These are phyloP conservation scores for Physcomitrellopsis africana DNA, from an alignment of 225 moss, liverwort and hornwort species.

Conservation along the genomic window DNA sequence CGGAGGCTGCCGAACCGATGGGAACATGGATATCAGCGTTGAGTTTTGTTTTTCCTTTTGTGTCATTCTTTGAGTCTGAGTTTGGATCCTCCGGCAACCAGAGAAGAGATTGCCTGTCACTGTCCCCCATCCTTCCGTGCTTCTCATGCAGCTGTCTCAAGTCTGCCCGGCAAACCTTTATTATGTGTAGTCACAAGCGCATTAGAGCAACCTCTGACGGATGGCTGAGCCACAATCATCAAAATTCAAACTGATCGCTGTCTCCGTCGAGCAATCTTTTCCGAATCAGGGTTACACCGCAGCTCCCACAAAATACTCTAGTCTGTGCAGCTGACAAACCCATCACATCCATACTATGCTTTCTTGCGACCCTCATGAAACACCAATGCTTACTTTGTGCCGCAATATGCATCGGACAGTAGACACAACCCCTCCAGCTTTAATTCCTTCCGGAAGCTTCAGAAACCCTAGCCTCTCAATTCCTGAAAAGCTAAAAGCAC, in stretches of 20 bases:
- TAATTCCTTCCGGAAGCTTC: not conserved
- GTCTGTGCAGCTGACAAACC: not conserved
- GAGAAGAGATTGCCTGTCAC: constrained; percentile 33
- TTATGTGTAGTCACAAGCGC: not conserved
- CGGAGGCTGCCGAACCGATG: constrained; percentile 31
- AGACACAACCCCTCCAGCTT: not conserved
- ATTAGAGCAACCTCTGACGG: not conserved
- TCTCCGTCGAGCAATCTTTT: not conserved
- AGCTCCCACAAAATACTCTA: not conserved
- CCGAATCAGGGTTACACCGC: not conserved
- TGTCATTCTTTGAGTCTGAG: not conserved
- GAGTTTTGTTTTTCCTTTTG: constrained; percentile 36
- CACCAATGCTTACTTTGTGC: not conserved
- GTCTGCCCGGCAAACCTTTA: not conserved
- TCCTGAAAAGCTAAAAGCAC: not conserved
- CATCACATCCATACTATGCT: not conserved
- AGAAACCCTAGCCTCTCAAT: constrained; percentile 11
- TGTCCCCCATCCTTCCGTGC: constrained; percentile 34
- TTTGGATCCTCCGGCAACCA: constrained; percentile 18
- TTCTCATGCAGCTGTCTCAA: constrained; percentile 21
- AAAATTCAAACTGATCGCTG: not conserved
- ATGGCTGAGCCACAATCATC: not conserved
- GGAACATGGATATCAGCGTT: constrained; percentile 32
- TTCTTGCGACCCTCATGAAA: accelerated
- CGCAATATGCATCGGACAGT: not conserved